These are phyloP conservation scores for Capronia americana DNA, from an alignment of 2,329 filamentous ascomycete species.

Conservation along the genomic window DNA sequence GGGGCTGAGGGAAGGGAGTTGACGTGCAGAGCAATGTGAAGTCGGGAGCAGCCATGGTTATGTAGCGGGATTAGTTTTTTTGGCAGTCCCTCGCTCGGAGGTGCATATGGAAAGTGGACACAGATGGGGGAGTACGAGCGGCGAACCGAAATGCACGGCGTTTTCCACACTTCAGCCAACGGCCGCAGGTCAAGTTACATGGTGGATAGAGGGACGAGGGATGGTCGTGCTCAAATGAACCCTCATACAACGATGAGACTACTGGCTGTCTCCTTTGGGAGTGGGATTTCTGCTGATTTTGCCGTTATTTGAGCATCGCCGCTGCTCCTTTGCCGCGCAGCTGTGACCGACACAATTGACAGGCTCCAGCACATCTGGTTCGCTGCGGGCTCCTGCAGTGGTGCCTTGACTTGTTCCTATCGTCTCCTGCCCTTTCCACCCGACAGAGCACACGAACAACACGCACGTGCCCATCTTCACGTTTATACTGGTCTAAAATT, in stretches of 20 bases:
- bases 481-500: conserved; percentile 37
- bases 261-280: not conserved
- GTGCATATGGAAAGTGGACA: conserved; percentile 25
- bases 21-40: conserved; percentile 34
- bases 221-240: conserved; percentile 11
- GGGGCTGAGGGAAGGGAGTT: conserved; percentile 46
- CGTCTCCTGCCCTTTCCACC: conserved; percentile 6
- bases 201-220: not conserved
- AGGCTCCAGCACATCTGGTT: conserved; percentile 26
- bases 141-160: conserved; percentile 9
- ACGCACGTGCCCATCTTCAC: conserved; percentile 34
- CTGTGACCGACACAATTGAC: conserved; percentile 14
- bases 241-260: conserved; percentile 10
- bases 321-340: conserved; percentile 8
- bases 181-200: not conserved
- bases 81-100: conserved; percentile 20
- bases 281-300: conserved; percentile 18
- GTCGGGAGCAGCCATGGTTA: conserved; percentile 35
- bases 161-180: not conserved
- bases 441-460: conserved; percentile 30
- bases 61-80: conserved; percentile 31
- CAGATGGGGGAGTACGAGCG: conserved; percentile 18
- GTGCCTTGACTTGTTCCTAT: conserved; percentile 24
- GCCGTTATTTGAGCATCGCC: conserved; percentile 11
- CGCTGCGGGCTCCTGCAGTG: conserved; percentile 25